phyloP scores from a whole-genome alignment of 257 asterid genomes.

The Penstemon eatonii region DNA sequence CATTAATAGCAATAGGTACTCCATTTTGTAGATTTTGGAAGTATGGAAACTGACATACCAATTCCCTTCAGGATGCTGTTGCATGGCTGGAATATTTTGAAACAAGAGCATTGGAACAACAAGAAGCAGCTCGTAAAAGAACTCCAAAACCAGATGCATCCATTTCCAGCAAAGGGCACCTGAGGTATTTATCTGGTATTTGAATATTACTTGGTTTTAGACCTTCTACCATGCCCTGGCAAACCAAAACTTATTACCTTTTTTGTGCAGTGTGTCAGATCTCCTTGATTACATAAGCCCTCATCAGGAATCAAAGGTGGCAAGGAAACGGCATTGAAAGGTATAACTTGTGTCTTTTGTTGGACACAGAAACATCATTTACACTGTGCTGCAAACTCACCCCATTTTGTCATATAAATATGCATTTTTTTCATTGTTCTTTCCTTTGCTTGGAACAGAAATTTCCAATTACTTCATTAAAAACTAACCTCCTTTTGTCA shows the following conservation, averaged over 20 bases:
- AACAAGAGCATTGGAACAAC: constrained; percentile 97
- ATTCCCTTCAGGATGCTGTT: constrained; percentile 87
- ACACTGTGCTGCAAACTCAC: background rate
- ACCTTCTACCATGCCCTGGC: constrained; percentile 30
- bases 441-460: too few relatives aligned
- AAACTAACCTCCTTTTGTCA: background rate
- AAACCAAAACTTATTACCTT: constrained; percentile 38
- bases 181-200: constrained; percentile 71
- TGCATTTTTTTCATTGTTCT: too few relatives aligned
- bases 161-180: constrained; percentile 98
- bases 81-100: constrained; percentile 99
- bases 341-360: constrained; percentile 33
- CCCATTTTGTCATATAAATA: background rate
- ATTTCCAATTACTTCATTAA: too few relatives aligned
- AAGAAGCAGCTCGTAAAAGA: constrained; percentile 93
- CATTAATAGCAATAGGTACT: too few relatives aligned
- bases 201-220: constrained; percentile 40
- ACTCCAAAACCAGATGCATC: constrained; percentile 95
- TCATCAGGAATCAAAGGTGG: constrained; percentile 70
- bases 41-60: constrained; percentile 18
- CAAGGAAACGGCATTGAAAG: constrained; percentile 80
- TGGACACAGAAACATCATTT: background rate
- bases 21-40: background rate
- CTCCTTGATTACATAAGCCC: constrained; percentile 96
- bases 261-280: constrained; percentile 86